Conservation (phyloP, 495 filamentous ascomycete genomes). For the Aspergillus cavernicola region DNA sequence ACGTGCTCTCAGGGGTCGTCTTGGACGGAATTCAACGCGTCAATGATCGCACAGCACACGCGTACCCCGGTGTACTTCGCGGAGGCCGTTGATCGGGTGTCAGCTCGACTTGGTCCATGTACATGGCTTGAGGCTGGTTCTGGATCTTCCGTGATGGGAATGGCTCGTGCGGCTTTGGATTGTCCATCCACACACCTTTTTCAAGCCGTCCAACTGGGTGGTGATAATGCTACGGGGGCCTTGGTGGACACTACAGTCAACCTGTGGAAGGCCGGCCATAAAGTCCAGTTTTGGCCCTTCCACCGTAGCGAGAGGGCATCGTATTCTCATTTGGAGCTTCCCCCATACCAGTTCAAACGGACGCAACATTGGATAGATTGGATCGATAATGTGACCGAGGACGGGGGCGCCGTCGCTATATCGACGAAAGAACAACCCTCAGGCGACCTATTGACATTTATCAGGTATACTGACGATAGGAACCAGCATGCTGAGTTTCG, state of each 20-base stretch:
- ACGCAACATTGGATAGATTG: constrained; percentile 35
- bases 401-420: not conserved
- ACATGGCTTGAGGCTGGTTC: constrained; percentile 51
- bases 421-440: not conserved
- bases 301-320: constrained; percentile 29
- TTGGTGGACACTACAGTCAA: constrained; percentile 36
- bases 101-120: constrained; percentile 21
- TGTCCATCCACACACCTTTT: constrained; percentile 21
- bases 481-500: not conserved
- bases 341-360: constrained; percentile 52
- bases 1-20: constrained; percentile 17
- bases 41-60: constrained; percentile 36
- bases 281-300: constrained; percentile 44
- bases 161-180: constrained; percentile 33
- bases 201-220: constrained; percentile 37
- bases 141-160: constrained; percentile 37
- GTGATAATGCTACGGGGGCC: constrained; percentile 16
- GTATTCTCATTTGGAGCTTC: constrained; percentile 35
- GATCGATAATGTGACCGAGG: not conserved
- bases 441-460: not conserved
- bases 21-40: constrained; percentile 24
- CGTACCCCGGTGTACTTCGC: constrained; percentile 48
- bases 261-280: constrained; percentile 45
- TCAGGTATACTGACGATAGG: not conserved
- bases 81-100: constrained; percentile 41